These are phyloP conservation scores for Davidsoniella australis DNA, from an alignment of 2,329 filamentous ascomycete genomes.

Conservation along the genomic window DNA sequence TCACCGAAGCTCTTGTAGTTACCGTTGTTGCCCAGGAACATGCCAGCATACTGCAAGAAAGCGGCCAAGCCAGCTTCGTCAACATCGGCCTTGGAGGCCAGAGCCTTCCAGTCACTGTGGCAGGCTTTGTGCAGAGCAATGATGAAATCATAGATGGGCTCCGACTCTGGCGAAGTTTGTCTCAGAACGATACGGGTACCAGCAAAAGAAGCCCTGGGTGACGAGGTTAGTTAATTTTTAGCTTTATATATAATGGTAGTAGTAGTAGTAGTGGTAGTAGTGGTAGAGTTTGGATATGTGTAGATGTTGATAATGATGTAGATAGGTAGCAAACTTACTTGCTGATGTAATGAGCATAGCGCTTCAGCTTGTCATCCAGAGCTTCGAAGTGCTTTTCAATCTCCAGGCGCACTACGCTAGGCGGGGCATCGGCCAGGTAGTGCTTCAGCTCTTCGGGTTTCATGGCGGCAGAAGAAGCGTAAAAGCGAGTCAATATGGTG, in stretches of 20 bases:
- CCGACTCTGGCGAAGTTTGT: slow-evolving; percentile 67
- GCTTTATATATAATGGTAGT: background rate
- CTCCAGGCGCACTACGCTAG: slow-evolving; percentile 69
- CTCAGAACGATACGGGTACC: slow-evolving; percentile 64
- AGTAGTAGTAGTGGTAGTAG: background rate
- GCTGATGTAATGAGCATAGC: slow-evolving; percentile 83
- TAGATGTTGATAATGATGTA: background rate
- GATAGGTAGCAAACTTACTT: slow-evolving; percentile 30
- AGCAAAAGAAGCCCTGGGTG: slow-evolving; percentile 51
- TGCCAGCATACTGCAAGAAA: slow-evolving; percentile 61
- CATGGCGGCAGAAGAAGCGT: slow-evolving; percentile 28
- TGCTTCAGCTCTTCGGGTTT: slow-evolving; percentile 46
- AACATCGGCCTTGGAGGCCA: slow-evolving; percentile 47
- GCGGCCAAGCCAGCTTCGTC: slow-evolving; percentile 44
- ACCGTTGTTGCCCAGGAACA: slow-evolving; percentile 64
- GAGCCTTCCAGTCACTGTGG: slow-evolving; percentile 52
- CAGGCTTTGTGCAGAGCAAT: slow-evolving; percentile 49
- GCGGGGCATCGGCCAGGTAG: slow-evolving; percentile 82
- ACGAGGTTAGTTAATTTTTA: slow-evolving; percentile 4
- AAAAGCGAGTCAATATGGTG: slow-evolving; percentile 14
- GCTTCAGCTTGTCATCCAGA: slow-evolving; percentile 58
- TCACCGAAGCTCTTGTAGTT: slow-evolving; percentile 85
- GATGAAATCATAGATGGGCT: slow-evolving; percentile 68
- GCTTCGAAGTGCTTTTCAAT: slow-evolving; percentile 87
- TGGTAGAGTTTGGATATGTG: background rate